phyloP scores from a whole-genome alignment of 2,329 filamentous ascomycete species.

The Fusarium sp. region DNA sequence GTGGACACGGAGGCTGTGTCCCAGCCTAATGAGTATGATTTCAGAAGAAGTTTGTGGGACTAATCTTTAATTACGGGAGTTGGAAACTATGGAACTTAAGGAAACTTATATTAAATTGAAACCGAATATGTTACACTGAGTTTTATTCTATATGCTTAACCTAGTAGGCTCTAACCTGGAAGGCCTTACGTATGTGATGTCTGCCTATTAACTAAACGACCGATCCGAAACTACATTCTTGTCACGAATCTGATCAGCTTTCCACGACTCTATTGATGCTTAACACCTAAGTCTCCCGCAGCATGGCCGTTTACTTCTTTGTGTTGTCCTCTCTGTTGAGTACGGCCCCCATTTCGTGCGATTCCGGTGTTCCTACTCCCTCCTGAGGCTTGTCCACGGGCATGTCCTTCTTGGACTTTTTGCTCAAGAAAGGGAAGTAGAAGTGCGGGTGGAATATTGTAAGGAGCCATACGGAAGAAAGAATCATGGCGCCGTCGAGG shows the following conservation, averaged over 20 bases:
- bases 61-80: not conserved
- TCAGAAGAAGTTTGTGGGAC: not conserved
- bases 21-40: not conserved
- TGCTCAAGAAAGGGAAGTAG: conserved; percentile 28
- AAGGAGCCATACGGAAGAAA: conserved; percentile 28
- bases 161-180: not conserved
- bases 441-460: conserved; percentile 35
- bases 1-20: conserved; percentile 8
- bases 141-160: not conserved
- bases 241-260: not conserved
- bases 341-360: not conserved
- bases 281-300: not conserved
- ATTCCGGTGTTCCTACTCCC: not conserved
- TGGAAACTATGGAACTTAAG: not conserved
- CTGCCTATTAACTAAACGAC: not conserved
- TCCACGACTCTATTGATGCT: not conserved
- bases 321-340: not conserved
- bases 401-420: conserved; percentile 5
- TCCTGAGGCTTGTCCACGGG: conserved; percentile 1
- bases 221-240: not conserved
- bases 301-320: not conserved
- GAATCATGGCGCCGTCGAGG: conserved; percentile 35
- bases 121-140: not conserved
- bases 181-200: not conserved
- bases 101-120: not conserved